phyloP scores from a whole-genome alignment of 2,329 filamentous ascomycete species.

The Zarea fungicola region DNA sequence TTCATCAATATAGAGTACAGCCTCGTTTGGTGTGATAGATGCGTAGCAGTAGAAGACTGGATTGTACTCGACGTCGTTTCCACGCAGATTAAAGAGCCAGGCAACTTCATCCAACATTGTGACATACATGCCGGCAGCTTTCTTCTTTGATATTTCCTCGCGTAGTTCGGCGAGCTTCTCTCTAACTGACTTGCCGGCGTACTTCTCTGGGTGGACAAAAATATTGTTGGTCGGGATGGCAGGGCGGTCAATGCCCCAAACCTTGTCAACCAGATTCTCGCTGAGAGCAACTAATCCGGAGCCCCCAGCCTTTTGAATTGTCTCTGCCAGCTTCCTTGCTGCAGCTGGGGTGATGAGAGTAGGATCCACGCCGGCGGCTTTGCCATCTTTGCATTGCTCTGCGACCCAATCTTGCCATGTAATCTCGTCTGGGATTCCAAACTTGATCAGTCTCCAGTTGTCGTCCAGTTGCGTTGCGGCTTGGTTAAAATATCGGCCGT shows the following conservation, averaged over 20 bases:
- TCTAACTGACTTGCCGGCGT: constrained; percentile 75
- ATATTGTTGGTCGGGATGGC: constrained; percentile 70
- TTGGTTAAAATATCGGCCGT: constrained; percentile 98
- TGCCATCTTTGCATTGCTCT: constrained; percentile 79
- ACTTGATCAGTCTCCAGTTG: constrained; percentile 91
- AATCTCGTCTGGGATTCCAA: constrained; percentile 86
- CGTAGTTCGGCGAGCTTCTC: constrained; percentile 80
- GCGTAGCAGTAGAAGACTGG: constrained; percentile 98
- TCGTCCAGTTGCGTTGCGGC: constrained; percentile 81
- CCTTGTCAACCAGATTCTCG: constrained; percentile 80
- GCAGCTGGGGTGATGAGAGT: constrained; percentile 68
- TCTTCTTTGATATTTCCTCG: constrained; percentile 89
- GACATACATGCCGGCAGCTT: constrained; percentile 78
- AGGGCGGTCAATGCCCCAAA: constrained; percentile 78
- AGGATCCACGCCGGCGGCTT: constrained; percentile 86
- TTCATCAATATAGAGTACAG: constrained; percentile 78
- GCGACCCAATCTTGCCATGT: constrained; percentile 97
- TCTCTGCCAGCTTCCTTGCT: constrained; percentile 69
- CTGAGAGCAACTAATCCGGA: constrained; percentile 68
- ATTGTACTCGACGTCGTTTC: constrained; percentile 94
- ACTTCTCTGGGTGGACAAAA: constrained; percentile 64
- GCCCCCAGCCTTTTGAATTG: constrained; percentile 81
- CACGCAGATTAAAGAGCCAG: constrained; percentile 97
- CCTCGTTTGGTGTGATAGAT: constrained; percentile 69
- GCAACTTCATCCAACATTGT: constrained; percentile 96